Base-by-base conservation (phyloP, 2,329 filamentous ascomycete genomes). In the Colletotrichum euphorbiae region DNA sequence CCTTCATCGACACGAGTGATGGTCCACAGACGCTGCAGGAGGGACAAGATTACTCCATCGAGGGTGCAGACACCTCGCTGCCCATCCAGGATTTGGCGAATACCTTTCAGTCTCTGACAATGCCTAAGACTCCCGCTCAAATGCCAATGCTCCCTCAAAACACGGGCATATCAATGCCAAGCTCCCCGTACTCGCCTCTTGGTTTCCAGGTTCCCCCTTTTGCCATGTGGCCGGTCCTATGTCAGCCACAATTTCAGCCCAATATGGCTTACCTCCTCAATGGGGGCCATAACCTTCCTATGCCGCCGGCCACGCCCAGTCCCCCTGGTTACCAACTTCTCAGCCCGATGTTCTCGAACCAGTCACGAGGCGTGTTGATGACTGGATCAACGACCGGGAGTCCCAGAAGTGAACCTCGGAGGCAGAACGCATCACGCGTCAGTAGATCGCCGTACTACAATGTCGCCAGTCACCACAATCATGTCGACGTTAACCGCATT, bases 401-500 rank as follows among this genome's bases (percentile, higher is more conserved):
- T 60, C 71, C 73, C 3, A 78, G 80, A 42, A 71, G 74, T 17
- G 81, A 84, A 31, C 73, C 75, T 59, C 84, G 84, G 11, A 83
- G 85, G 56, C 83, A 87, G 67, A 82, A 85, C 73, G 82, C 83
- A 24, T 78, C 81, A 65, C 79, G 84, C 21, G 77, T 85, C 43
- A 77, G 78, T 52, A 75, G 85, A 71, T 79, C 83, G 12, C 76
- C 82, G n/a, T 82, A 82, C 63, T 82, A 82, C 72, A 85, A 81
- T 62, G 77, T 80, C 5, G 77, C 82, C 2, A 82, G 82, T 33
- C 84, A 88, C 68, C 87, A 90, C 73, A 91, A 90, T 65, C 83
- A 88, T 24, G 89, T 91, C 5, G 88, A 90, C 69, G 82, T 88
- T 54, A 80, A 81, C 63, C 83, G 84, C n/a, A 90, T 90, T 72